Conservation (phyloP, 495 filamentous ascomycete genomes). For the Daldinia childiae region DNA sequence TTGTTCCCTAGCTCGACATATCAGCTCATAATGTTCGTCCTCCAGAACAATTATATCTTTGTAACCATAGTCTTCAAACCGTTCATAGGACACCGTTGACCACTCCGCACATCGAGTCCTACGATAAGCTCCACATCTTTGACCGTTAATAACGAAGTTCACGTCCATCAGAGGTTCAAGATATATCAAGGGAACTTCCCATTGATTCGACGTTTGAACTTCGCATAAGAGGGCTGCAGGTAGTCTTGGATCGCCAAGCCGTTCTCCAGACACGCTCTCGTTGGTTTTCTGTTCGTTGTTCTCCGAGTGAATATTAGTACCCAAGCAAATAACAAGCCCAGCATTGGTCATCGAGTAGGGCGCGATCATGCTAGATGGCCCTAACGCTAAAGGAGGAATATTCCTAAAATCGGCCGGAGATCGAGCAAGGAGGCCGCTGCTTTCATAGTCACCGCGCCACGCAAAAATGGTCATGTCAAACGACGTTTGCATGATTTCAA, state of each 20-base stretch:
- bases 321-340: too few species aligned
- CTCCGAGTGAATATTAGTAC: too few species aligned
- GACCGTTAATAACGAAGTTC: neutral
- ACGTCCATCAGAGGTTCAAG: constrained; percentile 11
- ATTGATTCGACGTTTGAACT: constrained; percentile 10
- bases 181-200: constrained; percentile 23
- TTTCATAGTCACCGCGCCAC: constrained; percentile 30
- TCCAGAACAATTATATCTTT: constrained; percentile 19
- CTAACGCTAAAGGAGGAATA: neutral
- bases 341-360: too few species aligned
- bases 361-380: too few species aligned
- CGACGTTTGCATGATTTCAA: constrained; percentile 28
- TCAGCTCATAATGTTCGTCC: constrained; percentile 24
- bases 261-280: too few species aligned
- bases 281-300: too few species aligned
- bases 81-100: constrained; percentile 10
- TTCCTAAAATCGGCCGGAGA: constrained; percentile 22
- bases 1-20: neutral
- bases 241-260: too few species aligned
- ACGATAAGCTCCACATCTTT: constrained; percentile 13
- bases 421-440: constrained; percentile 15
- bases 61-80: neutral
- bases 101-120: constrained; percentile 26
- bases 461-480: constrained; percentile 39
- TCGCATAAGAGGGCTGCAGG: too few species aligned